phyloP scores from a whole-genome alignment of 169 alveolate species.

The Cryptosporidium andersoni region DNA sequence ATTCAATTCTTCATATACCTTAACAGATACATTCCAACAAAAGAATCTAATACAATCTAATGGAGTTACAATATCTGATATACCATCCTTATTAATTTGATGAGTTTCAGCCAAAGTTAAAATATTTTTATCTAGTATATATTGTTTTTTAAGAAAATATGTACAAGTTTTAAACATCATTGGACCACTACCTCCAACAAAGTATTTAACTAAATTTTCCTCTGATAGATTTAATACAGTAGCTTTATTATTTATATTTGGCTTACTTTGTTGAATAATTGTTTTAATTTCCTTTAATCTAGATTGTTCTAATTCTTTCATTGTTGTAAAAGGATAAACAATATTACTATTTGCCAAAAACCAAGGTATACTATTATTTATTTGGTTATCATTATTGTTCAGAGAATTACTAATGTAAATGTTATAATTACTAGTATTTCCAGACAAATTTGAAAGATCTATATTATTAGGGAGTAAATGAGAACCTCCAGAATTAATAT shows the following conservation, averaged over 20 bases:
- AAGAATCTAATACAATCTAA: conserved; percentile 27
- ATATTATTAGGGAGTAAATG: background rate
- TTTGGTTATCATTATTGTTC: background rate
- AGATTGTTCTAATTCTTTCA: conserved; percentile 6
- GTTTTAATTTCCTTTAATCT: conserved; percentile 11
- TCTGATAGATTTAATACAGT: conserved; percentile 45
- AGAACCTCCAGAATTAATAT: background rate
- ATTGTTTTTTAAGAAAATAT: conserved; percentile 26
- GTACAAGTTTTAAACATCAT: conserved; percentile 66
- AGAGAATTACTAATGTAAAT: conserved; percentile 8
- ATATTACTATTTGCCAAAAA: conserved; percentile 32
- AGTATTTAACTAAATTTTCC: conserved; percentile 20
- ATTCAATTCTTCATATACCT: no score
- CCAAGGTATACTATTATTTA: conserved; percentile 16
- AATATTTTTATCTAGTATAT: background rate
- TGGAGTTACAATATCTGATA: conserved; percentile 1
- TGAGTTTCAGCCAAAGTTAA: conserved; percentile 25
- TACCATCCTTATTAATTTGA: conserved; percentile 5
- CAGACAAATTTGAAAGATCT: background rate
- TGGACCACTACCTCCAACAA: conserved; percentile 64
- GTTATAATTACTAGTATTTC: background rate
- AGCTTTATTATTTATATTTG: conserved; percentile 40
- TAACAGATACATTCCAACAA: conserved; percentile 24
- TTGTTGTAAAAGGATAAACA: conserved; percentile 11
- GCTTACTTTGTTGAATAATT: conserved; percentile 37